Evolutionary conservation across 1,284 basidiomycete species (phyloP), one percentile per base, ranked within the genome.

Genomic region (Filobasidium uniguttulatum): DNA sequence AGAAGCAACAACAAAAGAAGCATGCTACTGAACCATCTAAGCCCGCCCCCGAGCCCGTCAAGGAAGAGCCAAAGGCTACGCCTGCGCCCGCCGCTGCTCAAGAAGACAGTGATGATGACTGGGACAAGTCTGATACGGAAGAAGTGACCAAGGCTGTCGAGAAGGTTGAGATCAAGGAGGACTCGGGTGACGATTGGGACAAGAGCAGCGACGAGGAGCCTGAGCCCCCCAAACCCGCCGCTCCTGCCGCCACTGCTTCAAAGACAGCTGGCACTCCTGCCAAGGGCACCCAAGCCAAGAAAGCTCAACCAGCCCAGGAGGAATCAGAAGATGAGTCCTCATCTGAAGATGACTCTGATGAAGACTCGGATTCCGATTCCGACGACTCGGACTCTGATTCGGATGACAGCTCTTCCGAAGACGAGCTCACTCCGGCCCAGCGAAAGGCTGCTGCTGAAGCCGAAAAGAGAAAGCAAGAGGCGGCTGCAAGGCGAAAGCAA

Each of bases 401-500:
- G 1, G 65, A 73, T 1, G 75, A 76, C 40, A 71, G 72, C 10
- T 71, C 70, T 9, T 70, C 69, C 25, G 71, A 74, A 28, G 85
- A 84, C 51, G 82, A 78, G 47, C 71, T 80, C 67, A 81, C 78
- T 4, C 71, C 65, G 38, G 67, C 75, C 14, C 81, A 86, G 63
- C 52, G 48, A 20, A 65, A 37, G 59, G 60, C 50, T 46, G 55
- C 52, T 56, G 76, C 75, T 53, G 72, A 84, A 65, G 79, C 79
- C 12, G 82, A 81, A 40, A 77, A 85, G 66, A 74, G 75, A 57
- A 96, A 93, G 70, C 82, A 81, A 0, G 84, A 87, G 57, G 88
- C 90, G 9, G 82, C 83, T 40, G 80, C 79, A 31, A 78, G 88
- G 36, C 77, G 85, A 49, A 78, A 81, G 48, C 85, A 89, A 60